Evolutionary conservation across 768 basidiomycete genomes (phyloP), one percentile per base, ranked within the genome.

Genomic region (Lentinula lateritia): DNA sequence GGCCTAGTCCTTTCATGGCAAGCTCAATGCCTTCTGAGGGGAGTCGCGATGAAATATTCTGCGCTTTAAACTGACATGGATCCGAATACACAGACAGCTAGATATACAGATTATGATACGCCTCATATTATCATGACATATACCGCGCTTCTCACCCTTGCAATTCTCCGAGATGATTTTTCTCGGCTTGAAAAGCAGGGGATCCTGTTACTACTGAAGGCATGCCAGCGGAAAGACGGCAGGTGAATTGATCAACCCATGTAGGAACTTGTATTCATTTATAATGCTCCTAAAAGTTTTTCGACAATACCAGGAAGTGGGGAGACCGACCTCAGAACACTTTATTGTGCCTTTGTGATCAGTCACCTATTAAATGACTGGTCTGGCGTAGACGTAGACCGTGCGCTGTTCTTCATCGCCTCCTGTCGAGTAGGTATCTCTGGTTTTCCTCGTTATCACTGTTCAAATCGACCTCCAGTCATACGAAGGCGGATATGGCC

Each of bases 51-150:
- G 28, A n/a, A 6, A 63, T 28, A 57, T 58, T 39, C 35, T 52
- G 28, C 45, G 39, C 59, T 56, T 23, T 61, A 56, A 41, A 5
- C 20, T 32, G 23, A 56, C 23, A n/a, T 2, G 3, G 28, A 23
- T 16, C 23, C 28, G 10, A 16, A 50, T 52, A 8, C 36, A 15
- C 50, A 60, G 50, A 28, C 55, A 32, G 41, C 55, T 9, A 56
- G 13, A 28, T 78, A 82, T 65, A 72, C 76, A 9, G 78, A 81
- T 39, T 84, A 86, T 68, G 83, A 90, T 64, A 80, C 83, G 16
- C 90, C 92, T 0, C 90, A 98, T 71, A 76, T 98, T 15, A 93
- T 97, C 59, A 92, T 94, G 83, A 95, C 95, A 7, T 99, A 98
- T 68, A 93, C 94, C 1, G 93, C 95, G 0, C 71, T 99, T 10